A percentile compares a stretch with the other conserved stretches of the same genome.
These are phyloP conservation scores for Pisolithus orientalis DNA, from an alignment of 768 basidiomycete species.

Conservation along the genomic window DNA sequence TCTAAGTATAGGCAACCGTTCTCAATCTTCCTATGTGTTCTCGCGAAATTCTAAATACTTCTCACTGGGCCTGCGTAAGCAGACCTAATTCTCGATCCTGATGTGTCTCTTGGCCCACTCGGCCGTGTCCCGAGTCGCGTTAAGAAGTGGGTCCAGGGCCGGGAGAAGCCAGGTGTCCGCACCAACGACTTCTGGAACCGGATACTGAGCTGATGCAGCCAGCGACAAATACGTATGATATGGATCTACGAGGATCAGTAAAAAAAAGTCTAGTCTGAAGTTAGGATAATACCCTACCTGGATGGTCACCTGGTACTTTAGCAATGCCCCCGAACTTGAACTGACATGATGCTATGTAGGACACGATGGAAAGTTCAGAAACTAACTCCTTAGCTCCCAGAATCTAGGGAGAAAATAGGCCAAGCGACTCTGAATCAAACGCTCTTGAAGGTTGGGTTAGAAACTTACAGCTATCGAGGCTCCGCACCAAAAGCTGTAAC, in stretches of 20 bases:
- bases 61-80: not conserved
- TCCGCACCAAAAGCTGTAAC: slow-evolving; percentile 96
- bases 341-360: slow-evolving; percentile 72
- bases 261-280: not conserved
- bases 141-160: slow-evolving; percentile 62
- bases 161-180: slow-evolving; percentile 50
- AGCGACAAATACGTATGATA: slow-evolving; percentile 92
- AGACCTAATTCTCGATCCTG: slow-evolving; percentile 17
- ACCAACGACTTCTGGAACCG: slow-evolving; percentile 30
- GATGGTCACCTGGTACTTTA: slow-evolving; percentile 72
- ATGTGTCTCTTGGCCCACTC: slow-evolving; percentile 62
- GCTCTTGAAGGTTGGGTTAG: not conserved
- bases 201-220: slow-evolving; percentile 70
- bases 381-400: slow-evolving; percentile 56
- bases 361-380: slow-evolving; percentile 46
- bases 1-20: no score
- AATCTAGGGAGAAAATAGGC: slow-evolving; percentile 42
- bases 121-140: slow-evolving; percentile 60
- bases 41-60: no score
- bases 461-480: slow-evolving; percentile 64
- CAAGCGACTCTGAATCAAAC: not conserved
- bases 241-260: slow-evolving; percentile 55
- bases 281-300: slow-evolving; percentile 47
- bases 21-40: no score
- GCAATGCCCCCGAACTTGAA: slow-evolving; percentile 86